A percentile compares a stretch with the other conserved stretches of the same genome.
phyloP scores from a whole-genome alignment of 495 filamentous ascomycete genomes.

The Hyphodiscus hymeniophilus region DNA sequence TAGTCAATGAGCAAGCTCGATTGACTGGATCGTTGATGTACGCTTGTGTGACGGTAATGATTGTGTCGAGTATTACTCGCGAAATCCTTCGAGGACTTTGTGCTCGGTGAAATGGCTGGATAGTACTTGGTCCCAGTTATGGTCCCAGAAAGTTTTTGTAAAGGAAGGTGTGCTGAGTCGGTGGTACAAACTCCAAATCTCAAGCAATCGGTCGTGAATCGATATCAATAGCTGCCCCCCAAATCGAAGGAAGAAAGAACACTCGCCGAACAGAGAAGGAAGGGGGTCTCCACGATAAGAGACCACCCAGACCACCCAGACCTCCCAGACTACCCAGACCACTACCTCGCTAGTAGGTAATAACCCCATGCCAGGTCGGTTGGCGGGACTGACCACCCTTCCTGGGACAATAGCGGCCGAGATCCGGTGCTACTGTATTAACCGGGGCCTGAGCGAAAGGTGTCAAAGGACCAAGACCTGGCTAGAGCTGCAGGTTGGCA shows the following conservation, averaged over 20 bases:
- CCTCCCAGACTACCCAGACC: too few relatives aligned
- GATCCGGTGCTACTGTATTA: not conserved
- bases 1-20: not conserved
- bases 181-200: not conserved
- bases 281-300: constrained; percentile 4
- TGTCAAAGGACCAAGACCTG: too few relatives aligned
- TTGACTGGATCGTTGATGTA: not conserved
- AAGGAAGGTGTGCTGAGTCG: too few relatives aligned
- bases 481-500: too few relatives aligned
- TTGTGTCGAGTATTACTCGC: not conserved
- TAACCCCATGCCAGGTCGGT: too few relatives aligned
- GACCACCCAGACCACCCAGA: not conserved
- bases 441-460: too few relatives aligned
- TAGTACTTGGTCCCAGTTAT: not conserved
- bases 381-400: too few relatives aligned
- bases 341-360: too few relatives aligned
- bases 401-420: not conserved
- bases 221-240: not conserved
- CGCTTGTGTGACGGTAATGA: not conserved
- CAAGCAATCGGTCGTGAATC: not conserved
- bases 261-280: not conserved
- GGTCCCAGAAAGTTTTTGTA: not conserved
- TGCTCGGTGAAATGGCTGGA: not conserved
- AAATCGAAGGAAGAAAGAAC: not conserved
- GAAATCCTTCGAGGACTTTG: not conserved